Evolutionary conservation across 805 yeast genomes (phyloP), one percentile per base, ranked within the genome.

Genomic region (Kodamaea kaohsiungensis): DNA sequence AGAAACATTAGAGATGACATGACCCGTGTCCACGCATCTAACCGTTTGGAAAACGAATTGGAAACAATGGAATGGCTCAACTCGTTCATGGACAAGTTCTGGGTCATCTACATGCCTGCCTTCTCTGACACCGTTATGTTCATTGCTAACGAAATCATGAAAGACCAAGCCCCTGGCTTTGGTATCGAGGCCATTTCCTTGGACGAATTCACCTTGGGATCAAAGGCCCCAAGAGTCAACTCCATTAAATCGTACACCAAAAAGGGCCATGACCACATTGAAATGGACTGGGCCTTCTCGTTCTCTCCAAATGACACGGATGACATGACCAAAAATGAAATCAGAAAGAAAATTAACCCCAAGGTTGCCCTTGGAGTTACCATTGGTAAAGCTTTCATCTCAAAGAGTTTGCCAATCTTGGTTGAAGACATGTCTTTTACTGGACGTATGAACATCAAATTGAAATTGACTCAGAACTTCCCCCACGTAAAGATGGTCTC

Each of bases 21-120:
- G 81, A 74, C 79, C 51, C 81, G 96, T 72, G 69, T 80, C 46
- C 75, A 79, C 25, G 82, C 90, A n/a, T 73, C 77, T 48, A 88
- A 87, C 65, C 76, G 84, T 40, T 72, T 89, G 57, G 89, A 85
- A 54, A 78, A 81, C 48, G 81, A 79, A 61, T 66, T 79, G 52
- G 96, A 89, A 71, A 85, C 92, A 7, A 87, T 89, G 83, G 83
- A 86, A 56, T 89, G 96, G 96, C 68, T 89, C 62, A 89, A 89
- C 63, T 81, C 86, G 19, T 88, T 89, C 63, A 70, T 89, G 66
- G 85, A 85, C 45, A 89, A 89, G 70, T 88, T 89, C 65, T 89
- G 96, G 96, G 89, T 88, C 54, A 87, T 89, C 56, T 89, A 89
- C 64, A 89, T 89, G 96, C 93, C 95, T 33, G 91, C 89, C 0